Evolutionary conservation across 1,139 yeast species (phyloP).

Genomic region (Cylindricascospora bacillispora): DNA sequence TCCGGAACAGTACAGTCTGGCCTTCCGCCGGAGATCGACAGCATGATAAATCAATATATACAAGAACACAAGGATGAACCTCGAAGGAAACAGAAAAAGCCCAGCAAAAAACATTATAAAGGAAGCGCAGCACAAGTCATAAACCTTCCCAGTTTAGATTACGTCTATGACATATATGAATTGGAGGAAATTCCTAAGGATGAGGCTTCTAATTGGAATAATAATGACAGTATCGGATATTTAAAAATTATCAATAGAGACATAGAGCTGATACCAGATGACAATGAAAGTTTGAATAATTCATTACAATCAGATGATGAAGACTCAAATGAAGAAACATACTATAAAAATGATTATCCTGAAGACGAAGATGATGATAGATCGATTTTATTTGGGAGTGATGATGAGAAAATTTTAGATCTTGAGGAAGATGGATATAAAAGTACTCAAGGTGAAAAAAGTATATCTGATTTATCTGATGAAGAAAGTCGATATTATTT

Average conservation of each 20-base stretch:
- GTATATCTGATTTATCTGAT: slow-evolving; percentile 2
- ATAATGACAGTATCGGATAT: slow-evolving; percentile 45
- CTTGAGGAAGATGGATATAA: slow-evolving; percentile 6
- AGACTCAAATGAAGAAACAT: slow-evolving; percentile 83
- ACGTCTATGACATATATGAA: slow-evolving; percentile 82
- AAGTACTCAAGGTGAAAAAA: slow-evolving; percentile 1
- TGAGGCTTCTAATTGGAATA: slow-evolving; percentile 30
- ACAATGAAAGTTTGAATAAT: slow-evolving; percentile 31
- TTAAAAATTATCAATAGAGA: slow-evolving; percentile 55
- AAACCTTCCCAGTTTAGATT: slow-evolving; percentile 40
- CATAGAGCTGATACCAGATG: slow-evolving; percentile 41
- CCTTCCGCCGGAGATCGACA: slow-evolving; percentile 49
- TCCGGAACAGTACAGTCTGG: slow-evolving; percentile 23
- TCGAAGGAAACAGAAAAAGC: slow-evolving; percentile 11
- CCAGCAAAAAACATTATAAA: slow-evolving; percentile 18
- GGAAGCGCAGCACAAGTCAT: slow-evolving; percentile 10
- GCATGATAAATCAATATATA: slow-evolving; percentile 53
- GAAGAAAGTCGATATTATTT: slow-evolving; percentile 1
- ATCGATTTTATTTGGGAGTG: slow-evolving; percentile 28
- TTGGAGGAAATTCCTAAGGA: slow-evolving; percentile 40
- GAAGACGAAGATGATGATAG: slow-evolving; percentile 68
- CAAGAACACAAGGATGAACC: slow-evolving; percentile 19
- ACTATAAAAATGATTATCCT: slow-evolving; percentile 87
- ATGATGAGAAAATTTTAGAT: slow-evolving; percentile 23
- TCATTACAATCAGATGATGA: slow-evolving; percentile 42